Evolutionary conservation across 1,284 basidiomycete species (phyloP).

Genomic region (Pterulicium gracile): DNA sequence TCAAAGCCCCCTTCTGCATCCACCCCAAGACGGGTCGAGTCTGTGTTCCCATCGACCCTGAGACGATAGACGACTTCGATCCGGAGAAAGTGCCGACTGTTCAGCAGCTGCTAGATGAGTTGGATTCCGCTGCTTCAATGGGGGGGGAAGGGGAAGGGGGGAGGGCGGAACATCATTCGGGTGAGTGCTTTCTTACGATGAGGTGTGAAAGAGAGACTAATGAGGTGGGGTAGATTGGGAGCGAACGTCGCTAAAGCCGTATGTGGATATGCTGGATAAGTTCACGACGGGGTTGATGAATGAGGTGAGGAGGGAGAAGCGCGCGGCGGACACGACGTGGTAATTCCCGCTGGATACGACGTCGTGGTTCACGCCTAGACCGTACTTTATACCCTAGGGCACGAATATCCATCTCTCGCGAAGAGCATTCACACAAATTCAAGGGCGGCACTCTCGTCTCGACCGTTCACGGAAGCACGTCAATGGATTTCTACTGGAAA

Average conservation of each 20-base stretch:
- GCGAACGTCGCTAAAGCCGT: slow-evolving; percentile 73
- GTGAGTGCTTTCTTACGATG: slow-evolving; percentile 20
- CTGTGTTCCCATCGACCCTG: slow-evolving; percentile 87
- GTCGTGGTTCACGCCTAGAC: no score
- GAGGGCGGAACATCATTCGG: slow-evolving; percentile 34
- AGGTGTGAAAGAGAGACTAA: slow-evolving; percentile 3
- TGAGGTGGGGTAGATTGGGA: slow-evolving; percentile 47
- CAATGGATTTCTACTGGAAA: no score
- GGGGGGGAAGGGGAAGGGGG: slow-evolving; percentile 13
- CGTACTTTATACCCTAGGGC: no score
- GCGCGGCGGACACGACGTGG: not conserved
- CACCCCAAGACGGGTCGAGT: slow-evolving; percentile 95
- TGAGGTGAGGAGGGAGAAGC: slow-evolving; percentile 39
- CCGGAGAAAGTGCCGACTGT: slow-evolving; percentile 84
- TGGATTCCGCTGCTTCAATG: slow-evolving; percentile 39
- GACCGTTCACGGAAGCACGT: no score
- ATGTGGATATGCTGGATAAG: slow-evolving; percentile 83
- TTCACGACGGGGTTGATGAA: slow-evolving; percentile 55
- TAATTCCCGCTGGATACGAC: no score
- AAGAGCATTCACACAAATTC: no score
- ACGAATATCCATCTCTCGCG: no score
- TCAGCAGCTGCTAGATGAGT: slow-evolving; percentile 69
- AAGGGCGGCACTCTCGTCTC: no score
- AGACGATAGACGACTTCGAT: slow-evolving; percentile 73
- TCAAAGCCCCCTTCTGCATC: slow-evolving; percentile 96